Base-by-base conservation (phyloP, 352 stramenopile species). In the Pythium rhizo-oryzae region DNA sequence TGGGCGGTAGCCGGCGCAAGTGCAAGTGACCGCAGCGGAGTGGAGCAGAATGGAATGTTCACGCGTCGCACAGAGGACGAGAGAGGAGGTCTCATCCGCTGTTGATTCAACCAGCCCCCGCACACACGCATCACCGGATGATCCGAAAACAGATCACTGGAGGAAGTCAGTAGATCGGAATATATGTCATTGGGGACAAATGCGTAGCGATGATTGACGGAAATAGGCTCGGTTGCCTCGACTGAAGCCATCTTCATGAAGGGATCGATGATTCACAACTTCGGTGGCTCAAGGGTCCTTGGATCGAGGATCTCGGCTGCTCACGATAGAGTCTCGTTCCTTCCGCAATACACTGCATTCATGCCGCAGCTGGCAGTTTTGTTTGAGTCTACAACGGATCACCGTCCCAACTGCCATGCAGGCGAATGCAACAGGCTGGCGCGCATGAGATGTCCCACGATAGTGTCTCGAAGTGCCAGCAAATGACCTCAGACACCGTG, bases 31-130 rank as follows among this genome's bases (percentile, higher is more conserved):
- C 21, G 23, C 8, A 24, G 28, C 41, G 37, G 15, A 43, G 37
- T 43, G 80, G 67, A 79, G 82, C 18, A 39, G 8, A 57, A 37
- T 57, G 51, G 51, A 9, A 33, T 33, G 28, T 33, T 57, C 44
- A 41, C 35, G 41, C 13, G 41, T 19, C 41, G 15, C 41, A 47
- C 41, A 47, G 41, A 47, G 41, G 41, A 47, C 41, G 41, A 47
- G 28, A 33, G 28, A 33, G 41, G 41, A 56, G 50, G 23, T 39
- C 50, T 28, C 50, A 53, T 53, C 46, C n/a, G 46, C 46, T 53
- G 46, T 53, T 53, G 46, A 53, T 53, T 53, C 46, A 53, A 53
- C 46, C 46, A 51, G n/a, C 15, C 8, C 49, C 16, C 19, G 21
- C 47, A 57, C 51, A 43, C 56, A 62, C 37, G 21, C 39, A 61